A percentile compares a stretch with the other conserved stretches of the same genome.
phyloP scores from a whole-genome alignment of 768 basidiomycete species.

The Suillus clintonianus region DNA sequence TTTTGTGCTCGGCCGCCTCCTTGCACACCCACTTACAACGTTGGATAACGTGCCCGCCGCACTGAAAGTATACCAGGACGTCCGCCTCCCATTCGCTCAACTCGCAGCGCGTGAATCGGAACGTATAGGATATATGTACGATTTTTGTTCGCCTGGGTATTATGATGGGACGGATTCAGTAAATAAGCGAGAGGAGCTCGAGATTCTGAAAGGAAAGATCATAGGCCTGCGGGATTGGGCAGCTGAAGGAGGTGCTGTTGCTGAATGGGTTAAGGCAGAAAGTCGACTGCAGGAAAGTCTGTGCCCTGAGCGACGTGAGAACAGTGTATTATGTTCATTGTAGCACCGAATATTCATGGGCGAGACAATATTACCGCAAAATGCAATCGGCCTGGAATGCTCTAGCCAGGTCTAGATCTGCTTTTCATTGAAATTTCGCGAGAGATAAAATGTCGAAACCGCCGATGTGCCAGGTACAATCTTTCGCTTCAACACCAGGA shows the following conservation, averaged over 20 bases:
- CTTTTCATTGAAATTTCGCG: too few species aligned
- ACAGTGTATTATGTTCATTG: neutral
- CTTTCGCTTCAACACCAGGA: too few species aligned
- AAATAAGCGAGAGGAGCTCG: conserved; percentile 7
- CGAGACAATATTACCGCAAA: too few species aligned
- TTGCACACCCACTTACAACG: conserved; percentile 10
- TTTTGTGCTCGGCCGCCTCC: conserved; percentile 21
- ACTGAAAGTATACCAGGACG: conserved; percentile 18
- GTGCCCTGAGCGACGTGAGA: neutral
- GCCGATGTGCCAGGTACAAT: too few species aligned
- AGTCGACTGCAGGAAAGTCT: neutral
- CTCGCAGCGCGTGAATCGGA: conserved; percentile 11
- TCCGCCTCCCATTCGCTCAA: conserved; percentile 17
- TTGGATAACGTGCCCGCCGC: conserved; percentile 9
- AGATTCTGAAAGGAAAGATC: conserved; percentile 12
- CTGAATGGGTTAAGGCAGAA: conserved; percentile 12
- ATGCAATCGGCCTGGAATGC: too few species aligned
- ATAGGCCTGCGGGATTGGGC: conserved; percentile 18
- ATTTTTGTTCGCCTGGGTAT: conserved; percentile 12
- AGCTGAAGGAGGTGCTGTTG: conserved; percentile 10
- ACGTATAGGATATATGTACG: conserved; percentile 14
- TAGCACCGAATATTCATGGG: too few species aligned
- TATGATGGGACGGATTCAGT: conserved; percentile 9
- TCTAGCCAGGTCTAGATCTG: too few species aligned
- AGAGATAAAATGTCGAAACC: too few species aligned